Evolutionary conservation across 2,329 filamentous ascomycete genomes (phyloP).

Genomic region (Pseudogymnoascus pannorum): DNA sequence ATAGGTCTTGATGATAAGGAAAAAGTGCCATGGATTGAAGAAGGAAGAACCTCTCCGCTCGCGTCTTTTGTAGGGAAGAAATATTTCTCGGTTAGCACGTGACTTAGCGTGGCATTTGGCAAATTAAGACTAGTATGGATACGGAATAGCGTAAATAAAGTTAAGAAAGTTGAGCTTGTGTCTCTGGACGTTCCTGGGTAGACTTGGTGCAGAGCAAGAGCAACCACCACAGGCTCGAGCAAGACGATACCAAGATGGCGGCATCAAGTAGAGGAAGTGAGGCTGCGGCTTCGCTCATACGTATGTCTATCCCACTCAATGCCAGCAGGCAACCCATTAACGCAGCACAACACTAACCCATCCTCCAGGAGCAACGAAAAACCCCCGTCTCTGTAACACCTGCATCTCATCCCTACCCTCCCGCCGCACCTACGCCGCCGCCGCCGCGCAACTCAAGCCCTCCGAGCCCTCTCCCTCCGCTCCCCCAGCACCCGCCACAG

Average conservation of each 20-base stretch:
- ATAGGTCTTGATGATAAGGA: conserved; percentile 93
- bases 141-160: conserved; percentile 3
- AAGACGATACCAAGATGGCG: conserved; percentile 35
- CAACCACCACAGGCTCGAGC: conserved; percentile 4
- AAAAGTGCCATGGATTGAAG: conserved; percentile 58
- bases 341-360: conserved; percentile 1
- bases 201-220: conserved; percentile 5
- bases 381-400: conserved; percentile 23
- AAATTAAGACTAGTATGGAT: background rate
- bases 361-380: conserved; percentile 22
- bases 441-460: conserved; percentile 23
- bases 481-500: conserved; percentile 14
- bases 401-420: conserved; percentile 18
- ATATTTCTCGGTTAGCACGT: conserved; percentile 12
- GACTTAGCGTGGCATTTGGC: conserved; percentile 5
- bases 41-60: conserved; percentile 27
- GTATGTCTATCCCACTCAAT: conserved; percentile 33
- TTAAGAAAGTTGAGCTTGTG: conserved; percentile 9
- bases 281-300: conserved; percentile 42
- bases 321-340: background rate
- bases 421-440: conserved; percentile 23
- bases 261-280: conserved; percentile 50
- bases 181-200: background rate
- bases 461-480: conserved; percentile 18
- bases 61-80: conserved; percentile 8